A percentile compares a stretch with the other conserved stretches of the same genome.
Conservation (phyloP, 192 early-diverging fungal species). For the Ramicandelaber brevisporus region DNA sequence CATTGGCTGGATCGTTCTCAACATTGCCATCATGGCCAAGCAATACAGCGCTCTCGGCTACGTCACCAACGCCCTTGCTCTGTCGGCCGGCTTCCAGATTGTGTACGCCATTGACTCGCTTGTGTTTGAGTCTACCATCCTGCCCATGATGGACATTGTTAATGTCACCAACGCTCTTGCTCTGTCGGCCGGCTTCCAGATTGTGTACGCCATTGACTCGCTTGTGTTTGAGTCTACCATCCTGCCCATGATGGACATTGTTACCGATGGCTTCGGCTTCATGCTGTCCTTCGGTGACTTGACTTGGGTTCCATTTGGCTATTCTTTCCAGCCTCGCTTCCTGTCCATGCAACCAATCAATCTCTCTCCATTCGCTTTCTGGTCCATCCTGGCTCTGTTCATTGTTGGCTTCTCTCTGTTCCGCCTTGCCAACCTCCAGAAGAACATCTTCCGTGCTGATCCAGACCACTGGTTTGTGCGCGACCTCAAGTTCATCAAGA, state of each 20-base stretch:
- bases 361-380: constrained; percentile 21
- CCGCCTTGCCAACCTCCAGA: constrained; percentile 69
- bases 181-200: constrained; percentile 48
- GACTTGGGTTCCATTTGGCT: constrained; percentile 80
- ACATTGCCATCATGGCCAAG: constrained; percentile 45
- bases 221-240: constrained; percentile 38
- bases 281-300: constrained; percentile 59
- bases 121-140: constrained; percentile 31
- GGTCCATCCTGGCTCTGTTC: constrained; percentile 9
- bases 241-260: constrained; percentile 95
- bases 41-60: constrained; percentile 40
- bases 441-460: constrained; percentile 66
- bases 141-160: constrained; percentile 90
- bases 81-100: constrained; percentile 49
- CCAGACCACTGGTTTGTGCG: constrained; percentile 24
- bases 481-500: constrained; percentile 68
- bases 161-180: constrained; percentile 48
- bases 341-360: constrained; percentile 39
- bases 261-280: constrained; percentile 87
- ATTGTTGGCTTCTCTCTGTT: constrained; percentile 58
- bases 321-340: constrained; percentile 73
- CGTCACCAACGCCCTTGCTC: constrained; percentile 49
- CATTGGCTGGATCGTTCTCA: constrained; percentile 70
- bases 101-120: constrained; percentile 74
- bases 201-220: constrained; percentile 68